These are phyloP conservation scores for Fistulinella cinereoalba DNA, from an alignment of 1,284 basidiomycete genomes.

Conservation along the genomic window DNA sequence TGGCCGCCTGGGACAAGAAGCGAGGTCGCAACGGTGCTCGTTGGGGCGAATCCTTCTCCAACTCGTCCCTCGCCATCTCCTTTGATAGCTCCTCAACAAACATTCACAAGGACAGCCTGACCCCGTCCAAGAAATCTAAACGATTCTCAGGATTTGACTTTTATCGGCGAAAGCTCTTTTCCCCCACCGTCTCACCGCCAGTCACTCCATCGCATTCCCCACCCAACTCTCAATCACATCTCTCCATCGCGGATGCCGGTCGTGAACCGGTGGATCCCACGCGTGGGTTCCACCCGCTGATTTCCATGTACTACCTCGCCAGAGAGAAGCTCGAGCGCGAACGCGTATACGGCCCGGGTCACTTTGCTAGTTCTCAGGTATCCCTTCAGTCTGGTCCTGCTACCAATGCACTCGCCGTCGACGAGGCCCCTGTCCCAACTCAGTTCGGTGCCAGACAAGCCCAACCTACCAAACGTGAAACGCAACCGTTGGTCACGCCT, in stretches of 20 bases:
- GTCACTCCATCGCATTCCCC: conserved; percentile 48
- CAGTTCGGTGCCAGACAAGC: conserved; percentile 25
- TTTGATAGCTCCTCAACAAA: conserved; percentile 49
- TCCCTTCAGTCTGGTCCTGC: conserved; percentile 32
- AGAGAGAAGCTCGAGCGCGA: conserved; percentile 95
- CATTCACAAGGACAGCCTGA: conserved; percentile 36
- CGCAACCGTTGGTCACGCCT: conserved; percentile 10
- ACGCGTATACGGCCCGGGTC: conserved; percentile 87
- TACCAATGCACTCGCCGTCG: conserved; percentile 19
- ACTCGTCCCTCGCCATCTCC: conserved; percentile 65
- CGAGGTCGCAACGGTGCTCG: conserved; percentile 49
- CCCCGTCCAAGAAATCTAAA: conserved; percentile 56
- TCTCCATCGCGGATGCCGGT: conserved; percentile 43
- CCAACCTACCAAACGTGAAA: conserved; percentile 24
- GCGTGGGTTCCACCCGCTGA: conserved; percentile 88
- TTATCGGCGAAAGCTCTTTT: conserved; percentile 88
- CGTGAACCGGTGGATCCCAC: conserved; percentile 78
- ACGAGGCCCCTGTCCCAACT: conserved; percentile 23
- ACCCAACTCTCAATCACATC: conserved; percentile 53
- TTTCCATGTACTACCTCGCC: conserved; percentile 96
- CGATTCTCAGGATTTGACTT: conserved; percentile 94
- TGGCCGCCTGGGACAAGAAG: conserved; percentile 77
- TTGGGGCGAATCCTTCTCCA: conserved; percentile 57
- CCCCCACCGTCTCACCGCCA: conserved; percentile 60
- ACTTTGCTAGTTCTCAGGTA: conserved; percentile 91